Base-by-base conservation (phyloP, 2,329 filamentous ascomycete species). In the Thermothelomyces thermophilus region DNA sequence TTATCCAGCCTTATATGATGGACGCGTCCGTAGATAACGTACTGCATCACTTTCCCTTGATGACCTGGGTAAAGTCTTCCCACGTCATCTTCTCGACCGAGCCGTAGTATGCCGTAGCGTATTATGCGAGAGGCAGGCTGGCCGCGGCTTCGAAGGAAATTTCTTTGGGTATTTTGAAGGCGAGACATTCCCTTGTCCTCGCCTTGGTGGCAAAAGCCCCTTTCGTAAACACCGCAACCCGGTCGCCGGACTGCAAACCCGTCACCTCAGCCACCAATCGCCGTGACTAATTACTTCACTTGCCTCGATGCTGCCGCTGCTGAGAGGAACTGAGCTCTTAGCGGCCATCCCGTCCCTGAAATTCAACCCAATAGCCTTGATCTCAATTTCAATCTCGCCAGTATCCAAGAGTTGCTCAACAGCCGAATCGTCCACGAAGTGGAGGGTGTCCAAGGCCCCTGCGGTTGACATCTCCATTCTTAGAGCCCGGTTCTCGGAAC, bases 41-140 rank as follows among this genome's bases (percentile, higher is more conserved):
- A n/a, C n/a, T n/a, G n/a, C n/a, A n/a, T n/a, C n/a, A n/a, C n/a
- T n/a, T n/a, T 55, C 74, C 72, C 37, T 70, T 65, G 34, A 76
- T 68, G 33, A 76, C 73, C 2, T 66, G 62, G 9, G 64, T 66
- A 55, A 73, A 81, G 24, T 78, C 69, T 1, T 68, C 62, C 54
- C 68, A 70, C 0, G 67, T 68, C 76, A 80, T 79, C 46, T 75
- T 75, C 59, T 77, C 74, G 41, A 70, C 37, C 3, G 76, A 59
- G 17, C 64, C 60, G 46, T 70, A 65, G 54, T 70, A 68, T 0
- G 71, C 71, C 0, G 72, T 73, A 40, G 58, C 22, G 20, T 67
- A 73, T 0, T 67, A 73, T 0, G 66, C 67, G 3, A 73, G 53
- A 0, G 72, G 70, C 3, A 74, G 55, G 0, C 69, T 63, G 1